Conservation (phyloP, 352 stramenopile species). For the Halophytophthora batemanensis region DNA sequence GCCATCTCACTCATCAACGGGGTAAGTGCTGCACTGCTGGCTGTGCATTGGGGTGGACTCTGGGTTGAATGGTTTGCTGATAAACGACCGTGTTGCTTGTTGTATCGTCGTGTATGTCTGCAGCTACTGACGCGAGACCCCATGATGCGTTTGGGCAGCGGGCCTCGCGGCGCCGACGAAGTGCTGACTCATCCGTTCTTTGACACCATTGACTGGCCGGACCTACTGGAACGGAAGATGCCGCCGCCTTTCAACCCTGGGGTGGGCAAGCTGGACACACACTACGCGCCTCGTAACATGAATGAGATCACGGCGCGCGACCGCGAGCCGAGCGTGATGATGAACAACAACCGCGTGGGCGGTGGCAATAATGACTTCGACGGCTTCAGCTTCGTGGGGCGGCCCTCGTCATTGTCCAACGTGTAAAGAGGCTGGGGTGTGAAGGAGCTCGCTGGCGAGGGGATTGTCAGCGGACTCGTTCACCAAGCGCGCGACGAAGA, state of each 20-base stretch:
- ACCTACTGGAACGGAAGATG: conserved; percentile 53
- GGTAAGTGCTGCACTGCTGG: too few species aligned
- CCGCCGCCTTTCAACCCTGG: conserved; percentile 86
- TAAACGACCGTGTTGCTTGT: too few species aligned
- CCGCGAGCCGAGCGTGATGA: conserved; percentile 74
- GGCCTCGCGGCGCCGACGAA: conserved; percentile 54
- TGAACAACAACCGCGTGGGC: conserved; percentile 40
- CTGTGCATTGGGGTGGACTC: too few species aligned
- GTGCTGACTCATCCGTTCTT: conserved; percentile 87
- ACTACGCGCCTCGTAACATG: conserved; percentile 83
- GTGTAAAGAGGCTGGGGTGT: conserved; percentile 24
- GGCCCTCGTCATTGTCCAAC: conserved; percentile 70
- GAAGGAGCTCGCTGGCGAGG: conserved; percentile 13
- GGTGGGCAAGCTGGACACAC: conserved; percentile 84
- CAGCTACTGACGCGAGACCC: conserved; percentile 80
- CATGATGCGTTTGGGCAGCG: conserved; percentile 56
- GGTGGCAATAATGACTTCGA: conserved; percentile 83
- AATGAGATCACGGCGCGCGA: conserved; percentile 88
- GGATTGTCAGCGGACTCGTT: too few species aligned
- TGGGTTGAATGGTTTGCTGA: too few species aligned
- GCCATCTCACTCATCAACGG: conserved; percentile 89
- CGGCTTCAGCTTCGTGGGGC: conserved; percentile 89
- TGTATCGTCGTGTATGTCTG: too few species aligned
- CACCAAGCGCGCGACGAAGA: conserved; percentile 2
- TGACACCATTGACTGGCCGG: conserved; percentile 73